These are phyloP conservation scores for Hericium rajendrae DNA, from an alignment of 768 basidiomycete species.

Conservation along the genomic window DNA sequence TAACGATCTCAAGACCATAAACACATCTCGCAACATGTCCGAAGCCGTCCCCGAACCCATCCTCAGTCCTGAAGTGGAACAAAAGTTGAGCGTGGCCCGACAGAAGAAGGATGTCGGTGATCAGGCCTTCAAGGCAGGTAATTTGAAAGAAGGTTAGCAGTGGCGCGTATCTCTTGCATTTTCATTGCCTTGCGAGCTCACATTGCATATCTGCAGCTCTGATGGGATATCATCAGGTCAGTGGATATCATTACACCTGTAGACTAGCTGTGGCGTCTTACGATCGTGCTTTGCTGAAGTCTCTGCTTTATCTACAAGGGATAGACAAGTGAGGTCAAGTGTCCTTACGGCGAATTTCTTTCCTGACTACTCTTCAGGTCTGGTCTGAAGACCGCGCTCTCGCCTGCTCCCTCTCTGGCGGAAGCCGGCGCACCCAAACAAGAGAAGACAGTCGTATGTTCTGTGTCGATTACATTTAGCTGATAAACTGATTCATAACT, in stretches of 20 bases:
- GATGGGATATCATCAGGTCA: conserved; percentile 55
- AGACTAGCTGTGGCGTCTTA: conserved; percentile 7
- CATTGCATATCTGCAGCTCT: conserved; percentile 14
- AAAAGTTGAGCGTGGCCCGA: conserved; percentile 9
- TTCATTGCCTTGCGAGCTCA: background rate
- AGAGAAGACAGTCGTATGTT: conserved; percentile 56
- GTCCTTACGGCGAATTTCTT: background rate
- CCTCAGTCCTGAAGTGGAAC: background rate
- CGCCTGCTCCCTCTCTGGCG: conserved; percentile 2
- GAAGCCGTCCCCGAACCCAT: too few relatives aligned
- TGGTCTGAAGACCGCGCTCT: background rate
- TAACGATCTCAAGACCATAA: background rate
- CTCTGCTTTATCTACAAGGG: conserved; percentile 65
- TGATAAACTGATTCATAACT: too few relatives aligned
- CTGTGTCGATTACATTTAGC: background rate
- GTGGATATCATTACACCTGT: background rate
- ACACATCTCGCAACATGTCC: too few relatives aligned
- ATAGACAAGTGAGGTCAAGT: conserved; percentile 56
- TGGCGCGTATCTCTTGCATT: background rate
- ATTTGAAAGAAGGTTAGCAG: conserved; percentile 44
- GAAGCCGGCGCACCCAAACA: conserved; percentile 26
- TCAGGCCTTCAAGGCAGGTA: conserved; percentile 58
- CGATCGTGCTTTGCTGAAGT: conserved; percentile 20
- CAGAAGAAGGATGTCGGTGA: conserved; percentile 61
- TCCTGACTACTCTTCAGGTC: conserved; percentile 1